Conservation (phyloP, 2,329 filamentous ascomycete species). For the Phoma sp. region DNA sequence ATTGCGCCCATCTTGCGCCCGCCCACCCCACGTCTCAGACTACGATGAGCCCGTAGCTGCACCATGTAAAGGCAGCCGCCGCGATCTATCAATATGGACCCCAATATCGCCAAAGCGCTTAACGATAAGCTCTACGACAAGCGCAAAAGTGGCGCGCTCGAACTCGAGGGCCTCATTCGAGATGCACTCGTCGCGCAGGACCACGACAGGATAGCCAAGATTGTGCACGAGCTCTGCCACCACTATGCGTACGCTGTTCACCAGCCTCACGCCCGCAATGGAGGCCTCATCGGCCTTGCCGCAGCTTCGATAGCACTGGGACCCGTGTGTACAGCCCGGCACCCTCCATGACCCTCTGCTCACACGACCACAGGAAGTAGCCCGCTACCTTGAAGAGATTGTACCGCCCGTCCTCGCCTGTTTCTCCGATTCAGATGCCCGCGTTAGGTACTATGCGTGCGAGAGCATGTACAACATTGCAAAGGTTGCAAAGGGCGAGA, state of each 20-base stretch:
- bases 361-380: constrained; percentile 71
- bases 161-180: constrained; percentile 89
- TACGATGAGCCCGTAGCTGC: constrained; percentile 18
- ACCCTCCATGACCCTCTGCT: constrained; percentile 12
- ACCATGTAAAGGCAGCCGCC: constrained; percentile 36
- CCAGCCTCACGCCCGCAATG: constrained; percentile 94
- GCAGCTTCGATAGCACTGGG: constrained; percentile 95
- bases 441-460: constrained; percentile 96
- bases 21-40: not conserved
- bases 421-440: constrained; percentile 96
- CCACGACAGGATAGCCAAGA: constrained; percentile 79
- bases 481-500: constrained; percentile 98
- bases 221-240: constrained; percentile 95
- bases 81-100: constrained; percentile 70
- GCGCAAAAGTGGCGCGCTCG: constrained; percentile 92
- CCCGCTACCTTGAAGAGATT: constrained; percentile 89
- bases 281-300: constrained; percentile 91
- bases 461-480: constrained; percentile 99
- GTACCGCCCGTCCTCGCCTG: constrained; percentile 96
- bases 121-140: constrained; percentile 99
- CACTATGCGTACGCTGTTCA: constrained; percentile 98
- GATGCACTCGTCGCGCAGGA: constrained; percentile 80
- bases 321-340: constrained; percentile 66
- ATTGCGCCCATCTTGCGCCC: constrained; percentile 5
- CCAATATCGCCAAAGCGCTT: constrained; percentile 84